Base-by-base conservation (phyloP, 108 stramenopile species). In the Skeletonema potamos region DNA sequence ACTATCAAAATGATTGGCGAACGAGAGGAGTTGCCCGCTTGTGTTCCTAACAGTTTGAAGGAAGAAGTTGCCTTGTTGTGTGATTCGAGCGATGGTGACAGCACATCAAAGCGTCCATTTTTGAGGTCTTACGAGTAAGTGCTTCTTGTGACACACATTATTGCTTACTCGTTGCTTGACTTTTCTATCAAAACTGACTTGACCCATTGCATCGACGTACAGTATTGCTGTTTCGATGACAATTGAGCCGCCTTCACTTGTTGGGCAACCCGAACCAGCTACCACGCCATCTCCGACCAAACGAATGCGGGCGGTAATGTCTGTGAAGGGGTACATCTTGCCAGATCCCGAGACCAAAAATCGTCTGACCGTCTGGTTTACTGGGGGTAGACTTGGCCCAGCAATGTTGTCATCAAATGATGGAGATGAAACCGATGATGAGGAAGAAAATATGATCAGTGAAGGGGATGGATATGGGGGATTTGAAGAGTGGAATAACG, bases 311-410 rank as follows among this genome's bases (percentile, higher is more conserved):
- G 88, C 78, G 1, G 71, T 89, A 6, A 61, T 92, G 62, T 88
- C 87, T 13, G 89, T 72, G 34, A 78, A 86, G 48, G 91, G 91
- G 10, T 92, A 88, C 66, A 68, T 64, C 28, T 62, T 92, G 10
- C 86, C 91, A 17, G 88, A 92, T 78, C 87, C 87, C 6, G 54
- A 62, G 12, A 55, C 59, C 10, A 62, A 72, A 10, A 84, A 89
- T 55, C 67, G 91, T 17, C 44, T 83, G 6, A 76, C 84, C n/a
- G 82, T 92, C 26, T 89, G 88, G 88, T 92, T 92, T 58, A 87
- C 91, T 6, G 88, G 88, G 4, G 91, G 88, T 17, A 81, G 85
- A 11, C 68, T 91, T 8, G 28, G 62, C 66, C 78, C 78, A 26
- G 78, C 78, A 41, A 62, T 33, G 54, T 66, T 79, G 36, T 43